Base-by-base conservation (phyloP, 331 rosid species). In the Telfairia occidentalis region DNA sequence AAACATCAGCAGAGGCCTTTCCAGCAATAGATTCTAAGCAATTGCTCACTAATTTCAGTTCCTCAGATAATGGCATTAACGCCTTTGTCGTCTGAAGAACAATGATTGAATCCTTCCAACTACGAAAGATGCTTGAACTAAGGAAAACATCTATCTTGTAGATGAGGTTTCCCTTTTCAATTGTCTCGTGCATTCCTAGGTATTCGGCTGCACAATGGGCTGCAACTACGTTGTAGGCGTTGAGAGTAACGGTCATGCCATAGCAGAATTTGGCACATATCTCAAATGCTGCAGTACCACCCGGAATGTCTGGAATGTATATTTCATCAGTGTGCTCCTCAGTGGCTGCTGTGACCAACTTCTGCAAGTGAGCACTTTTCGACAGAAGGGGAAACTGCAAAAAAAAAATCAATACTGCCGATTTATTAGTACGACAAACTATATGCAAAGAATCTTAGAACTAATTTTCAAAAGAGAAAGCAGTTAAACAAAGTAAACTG, bases 101-200 rank as follows among this genome's bases (percentile, higher is more conserved):
- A 76, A 95, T 95, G 84, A 92, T 92, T 1, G 99, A 95, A 78
- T 95, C 99, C 87, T 95, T 95, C 99, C 99, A 95, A 84, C 97
- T 87, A 46, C 89, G 90, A 80, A 95, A 92, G 77, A 95, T 84
- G 86, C 97, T 90, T 30, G 99, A 84, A 82, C 80, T 82, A 40
- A 95, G 97, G 85, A 95, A 95, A 80, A 90, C 93, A 75, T 95
- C 99, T 37, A 95, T 86, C 90, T 95, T 95, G 91, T 92, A 95
- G 65, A 87, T 76, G 83, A 95, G 97, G 82, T 95, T 95, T 45
- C 97, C 97, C 86, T 92, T 95, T 83, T 95, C 99, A 16, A 86
- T 78, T 35, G 81, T 75, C 86, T 95, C 99, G 1, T 92, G 82
- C 99, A 95, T 95, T 80, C 88, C 97, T 67, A 95, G 86, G 81